Evolutionary conservation across 129 eudicot genomes (phyloP).

Genomic region (Glebionis coronaria): DNA sequence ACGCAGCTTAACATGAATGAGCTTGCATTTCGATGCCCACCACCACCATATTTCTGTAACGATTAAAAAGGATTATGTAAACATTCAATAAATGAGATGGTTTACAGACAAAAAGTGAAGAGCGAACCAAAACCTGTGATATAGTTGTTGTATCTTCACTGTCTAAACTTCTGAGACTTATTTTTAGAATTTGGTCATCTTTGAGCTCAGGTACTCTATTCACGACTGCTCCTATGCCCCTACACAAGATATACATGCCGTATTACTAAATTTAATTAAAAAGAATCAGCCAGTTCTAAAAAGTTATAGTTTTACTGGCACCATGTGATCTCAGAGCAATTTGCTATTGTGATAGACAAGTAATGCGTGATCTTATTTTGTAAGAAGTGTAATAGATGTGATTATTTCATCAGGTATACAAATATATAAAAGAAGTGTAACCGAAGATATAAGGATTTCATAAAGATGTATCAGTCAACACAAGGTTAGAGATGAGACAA

Average conservation of each 20-base stretch:
- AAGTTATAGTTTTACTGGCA: too few species aligned
- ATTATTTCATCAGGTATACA: too few species aligned
- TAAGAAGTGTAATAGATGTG: background rate
- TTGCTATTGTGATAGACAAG: too few species aligned
- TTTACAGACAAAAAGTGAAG: background rate
- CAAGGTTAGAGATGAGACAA: slow-evolving; percentile 12
- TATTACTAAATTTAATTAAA: too few species aligned
- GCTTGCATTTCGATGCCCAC: slow-evolving; percentile 92
- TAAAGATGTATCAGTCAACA: background rate
- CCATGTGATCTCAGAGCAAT: too few species aligned
- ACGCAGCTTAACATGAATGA: slow-evolving; percentile 55
- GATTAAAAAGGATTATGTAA: background rate
- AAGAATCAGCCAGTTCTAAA: too few species aligned
- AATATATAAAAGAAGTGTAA: too few species aligned
- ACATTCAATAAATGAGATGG: background rate
- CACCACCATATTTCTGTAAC: slow-evolving; percentile 72
- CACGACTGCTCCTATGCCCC: slow-evolving; percentile 87
- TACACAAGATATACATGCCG: background rate
- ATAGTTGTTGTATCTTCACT: slow-evolving; percentile 71
- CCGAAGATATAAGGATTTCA: too few species aligned
- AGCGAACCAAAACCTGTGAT: slow-evolving; percentile 50
- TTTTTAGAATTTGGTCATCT: slow-evolving; percentile 52
- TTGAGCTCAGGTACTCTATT: slow-evolving; percentile 74
- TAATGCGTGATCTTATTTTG: too few species aligned
- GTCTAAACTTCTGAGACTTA: slow-evolving; percentile 69